Conservation (phyloP, 371 early-diverging fungal species). For the Mucor sp. region DNA sequence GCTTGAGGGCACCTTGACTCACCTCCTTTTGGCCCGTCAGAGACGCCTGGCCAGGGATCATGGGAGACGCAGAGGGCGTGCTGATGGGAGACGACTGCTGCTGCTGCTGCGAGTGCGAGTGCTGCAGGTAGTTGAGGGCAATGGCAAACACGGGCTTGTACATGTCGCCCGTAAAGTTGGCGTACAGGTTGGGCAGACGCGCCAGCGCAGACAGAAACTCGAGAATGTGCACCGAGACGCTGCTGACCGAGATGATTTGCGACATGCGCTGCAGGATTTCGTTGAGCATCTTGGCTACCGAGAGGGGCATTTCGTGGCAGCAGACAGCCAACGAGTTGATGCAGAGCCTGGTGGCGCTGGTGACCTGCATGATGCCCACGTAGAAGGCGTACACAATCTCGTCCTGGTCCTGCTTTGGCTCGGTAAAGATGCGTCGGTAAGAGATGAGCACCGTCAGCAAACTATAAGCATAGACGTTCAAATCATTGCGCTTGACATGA, state of each 20-base stretch:
- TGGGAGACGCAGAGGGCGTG: constrained; percentile 22
- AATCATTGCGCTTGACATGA: constrained; percentile 60
- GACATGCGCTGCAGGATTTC: constrained; percentile 75
- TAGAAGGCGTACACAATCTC: constrained; percentile 79
- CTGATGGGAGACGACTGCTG: constrained; percentile 5
- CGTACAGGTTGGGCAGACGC: constrained; percentile 77
- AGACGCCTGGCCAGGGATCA: constrained; percentile 11
- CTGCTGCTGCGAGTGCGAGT: constrained; percentile 56
- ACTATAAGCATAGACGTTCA: constrained; percentile 68
- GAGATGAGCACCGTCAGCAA: constrained; percentile 72
- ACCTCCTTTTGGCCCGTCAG: constrained; percentile 16
- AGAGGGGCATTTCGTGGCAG: constrained; percentile 80
- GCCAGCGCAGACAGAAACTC: constrained; percentile 90
- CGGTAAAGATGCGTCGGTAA: constrained; percentile 73
- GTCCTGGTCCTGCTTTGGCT: constrained; percentile 64
- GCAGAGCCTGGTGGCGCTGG: constrained; percentile 75
- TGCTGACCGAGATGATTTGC: constrained; percentile 80
- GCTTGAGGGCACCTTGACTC: constrained; percentile 56
- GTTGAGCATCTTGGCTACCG: constrained; percentile 76
- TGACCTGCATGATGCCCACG: constrained; percentile 76
- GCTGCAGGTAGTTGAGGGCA: constrained; percentile 86
- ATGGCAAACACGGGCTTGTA: constrained; percentile 92
- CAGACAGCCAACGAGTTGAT: constrained; percentile 83
- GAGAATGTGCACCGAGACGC: constrained; percentile 84
- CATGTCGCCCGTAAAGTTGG: constrained; percentile 83